A percentile compares a stretch with the other conserved stretches of the same genome.
phyloP scores from a whole-genome alignment of 768 basidiomycete species.

The Neoboletus magnificus region DNA sequence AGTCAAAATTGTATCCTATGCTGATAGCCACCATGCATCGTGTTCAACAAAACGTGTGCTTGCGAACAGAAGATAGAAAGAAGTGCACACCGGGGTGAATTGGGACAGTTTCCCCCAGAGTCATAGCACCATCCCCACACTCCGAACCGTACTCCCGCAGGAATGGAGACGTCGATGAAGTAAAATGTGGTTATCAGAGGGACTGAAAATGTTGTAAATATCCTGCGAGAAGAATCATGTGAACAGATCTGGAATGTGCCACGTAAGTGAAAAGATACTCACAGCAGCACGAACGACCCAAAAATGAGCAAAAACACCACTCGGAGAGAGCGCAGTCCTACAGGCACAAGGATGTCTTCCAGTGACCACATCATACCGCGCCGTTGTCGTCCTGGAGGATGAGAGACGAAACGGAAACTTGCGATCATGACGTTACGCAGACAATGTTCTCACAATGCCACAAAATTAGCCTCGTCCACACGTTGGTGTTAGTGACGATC shows the following conservation, averaged over 20 bases:
- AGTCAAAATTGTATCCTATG: background rate
- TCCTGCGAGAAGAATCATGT: background rate
- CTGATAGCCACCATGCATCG: background rate
- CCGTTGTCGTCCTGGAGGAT: background rate
- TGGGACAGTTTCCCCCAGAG: background rate
- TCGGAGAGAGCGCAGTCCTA: background rate
- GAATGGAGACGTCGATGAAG: background rate
- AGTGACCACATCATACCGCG: background rate
- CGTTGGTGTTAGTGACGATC: background rate
- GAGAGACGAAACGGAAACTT: background rate
- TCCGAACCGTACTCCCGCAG: background rate
- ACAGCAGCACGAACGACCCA: background rate
- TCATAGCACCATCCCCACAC: background rate
- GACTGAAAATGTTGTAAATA: background rate
- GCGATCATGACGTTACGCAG: background rate
- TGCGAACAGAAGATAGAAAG: too few relatives aligned
- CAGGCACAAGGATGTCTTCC: background rate
- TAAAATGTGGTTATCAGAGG: background rate
- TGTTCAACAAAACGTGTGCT: background rate
- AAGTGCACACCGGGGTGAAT: background rate
- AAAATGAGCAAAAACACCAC: background rate
- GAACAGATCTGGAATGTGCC: background rate
- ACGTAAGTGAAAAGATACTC: background rate
- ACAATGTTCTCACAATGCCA: background rate
- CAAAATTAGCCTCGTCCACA: background rate